phyloP scores from a whole-genome alignment of 2,329 filamentous ascomycete species.

The Ceratocystis alfenasii region DNA sequence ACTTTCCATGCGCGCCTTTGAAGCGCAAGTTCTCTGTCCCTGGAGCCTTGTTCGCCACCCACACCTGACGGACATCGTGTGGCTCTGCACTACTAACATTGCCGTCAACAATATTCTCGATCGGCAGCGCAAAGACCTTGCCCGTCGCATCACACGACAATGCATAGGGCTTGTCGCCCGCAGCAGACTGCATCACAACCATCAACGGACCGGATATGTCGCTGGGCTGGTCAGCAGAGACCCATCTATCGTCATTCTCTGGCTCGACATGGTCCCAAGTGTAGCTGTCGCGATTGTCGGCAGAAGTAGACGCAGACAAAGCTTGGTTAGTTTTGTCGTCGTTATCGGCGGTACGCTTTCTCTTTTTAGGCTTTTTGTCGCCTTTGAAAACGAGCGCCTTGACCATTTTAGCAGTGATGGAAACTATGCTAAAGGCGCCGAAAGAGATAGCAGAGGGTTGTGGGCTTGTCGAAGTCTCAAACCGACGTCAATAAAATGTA shows the following conservation, averaged over 20 bases:
- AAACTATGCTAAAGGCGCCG: background rate
- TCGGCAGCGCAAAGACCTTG: conserved; percentile 65
- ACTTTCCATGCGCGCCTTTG: conserved; percentile 83
- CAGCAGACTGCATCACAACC: conserved; percentile 51
- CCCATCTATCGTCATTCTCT: conserved; percentile 75
- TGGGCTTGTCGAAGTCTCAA: background rate
- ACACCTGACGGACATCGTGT: conserved; percentile 91
- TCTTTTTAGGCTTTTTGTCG: conserved; percentile 89
- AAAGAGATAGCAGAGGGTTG: background rate
- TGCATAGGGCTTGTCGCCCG: conserved; percentile 59
- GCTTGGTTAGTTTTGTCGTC: conserved; percentile 22
- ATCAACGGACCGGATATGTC: conserved; percentile 76
- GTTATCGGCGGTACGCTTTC: conserved; percentile 48
- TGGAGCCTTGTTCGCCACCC: conserved; percentile 73
- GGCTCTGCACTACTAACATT: conserved; percentile 80
- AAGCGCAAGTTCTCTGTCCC: conserved; percentile 75
- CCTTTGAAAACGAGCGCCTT: conserved; percentile 92
- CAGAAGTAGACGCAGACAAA: background rate
- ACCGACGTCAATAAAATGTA: background rate
- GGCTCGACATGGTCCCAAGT: conserved; percentile 25
- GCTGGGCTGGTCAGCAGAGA: conserved; percentile 60
- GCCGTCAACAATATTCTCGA: conserved; percentile 81
- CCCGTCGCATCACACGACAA: conserved; percentile 78
- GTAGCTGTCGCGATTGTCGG: conserved; percentile 22
- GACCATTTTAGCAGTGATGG: conserved; percentile 48